Percentiles rank a stretch among this genome's conserved stretches.
These are phyloP conservation scores for Botrytis fabae DNA, from an alignment of 2,329 filamentous ascomycete species.

Conservation along the genomic window DNA sequence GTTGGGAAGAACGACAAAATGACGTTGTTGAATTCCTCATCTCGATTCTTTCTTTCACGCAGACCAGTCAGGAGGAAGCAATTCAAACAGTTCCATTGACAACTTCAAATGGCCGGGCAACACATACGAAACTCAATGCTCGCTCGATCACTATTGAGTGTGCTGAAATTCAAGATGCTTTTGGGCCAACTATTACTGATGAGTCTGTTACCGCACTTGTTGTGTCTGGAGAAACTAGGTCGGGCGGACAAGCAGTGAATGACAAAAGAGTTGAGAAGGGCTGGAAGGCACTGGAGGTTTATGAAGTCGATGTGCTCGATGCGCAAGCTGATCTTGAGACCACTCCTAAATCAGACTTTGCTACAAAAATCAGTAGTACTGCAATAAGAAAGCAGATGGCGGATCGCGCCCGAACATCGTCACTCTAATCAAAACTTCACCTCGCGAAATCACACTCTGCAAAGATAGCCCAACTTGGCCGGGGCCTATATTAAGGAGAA, in stretches of 20 bases:
- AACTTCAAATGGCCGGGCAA: slow-evolving; percentile 49
- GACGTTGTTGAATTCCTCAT: slow-evolving; percentile 72
- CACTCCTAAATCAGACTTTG: slow-evolving; percentile 58
- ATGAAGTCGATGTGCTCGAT: slow-evolving; percentile 87
- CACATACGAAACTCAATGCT: slow-evolving; percentile 58
- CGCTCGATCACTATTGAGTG: slow-evolving; percentile 69
- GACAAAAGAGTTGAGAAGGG: slow-evolving; percentile 73
- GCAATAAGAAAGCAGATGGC: slow-evolving; percentile 64
- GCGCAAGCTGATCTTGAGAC: slow-evolving; percentile 55
- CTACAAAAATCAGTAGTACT: slow-evolving; percentile 87
- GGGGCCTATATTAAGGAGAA: background rate
- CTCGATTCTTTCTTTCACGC: slow-evolving; percentile 54
- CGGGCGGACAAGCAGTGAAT: slow-evolving; percentile 84
- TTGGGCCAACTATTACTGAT: slow-evolving; percentile 86
- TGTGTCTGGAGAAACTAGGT: slow-evolving; percentile 83
- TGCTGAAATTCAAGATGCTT: slow-evolving; percentile 83
- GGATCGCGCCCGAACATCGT: slow-evolving; percentile 31
- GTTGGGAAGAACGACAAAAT: slow-evolving; percentile 73
- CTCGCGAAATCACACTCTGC: background rate
- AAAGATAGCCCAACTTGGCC: background rate
- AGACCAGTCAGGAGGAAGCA: slow-evolving; percentile 41
- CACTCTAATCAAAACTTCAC: slow-evolving; percentile 26
- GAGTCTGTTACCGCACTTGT: slow-evolving; percentile 77
- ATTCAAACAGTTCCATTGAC: slow-evolving; percentile 38
- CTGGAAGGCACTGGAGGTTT: slow-evolving; percentile 75